phyloP scores from a whole-genome alignment of 768 basidiomycete species.

The Trametes meyenii region DNA sequence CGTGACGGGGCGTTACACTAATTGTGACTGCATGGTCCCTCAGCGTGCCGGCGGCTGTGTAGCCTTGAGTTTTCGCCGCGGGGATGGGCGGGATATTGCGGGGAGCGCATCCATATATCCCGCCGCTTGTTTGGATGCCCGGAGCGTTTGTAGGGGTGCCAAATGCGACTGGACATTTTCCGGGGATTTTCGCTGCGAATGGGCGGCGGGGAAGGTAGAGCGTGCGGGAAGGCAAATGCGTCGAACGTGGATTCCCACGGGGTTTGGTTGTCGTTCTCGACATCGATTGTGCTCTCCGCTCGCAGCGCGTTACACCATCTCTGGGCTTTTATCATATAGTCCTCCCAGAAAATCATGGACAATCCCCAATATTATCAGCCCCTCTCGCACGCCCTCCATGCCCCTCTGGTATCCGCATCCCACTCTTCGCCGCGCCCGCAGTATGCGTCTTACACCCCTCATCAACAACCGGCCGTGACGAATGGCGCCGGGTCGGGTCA shows the following conservation, averaged over 20 bases:
- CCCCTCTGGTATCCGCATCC: slow-evolving; percentile 42
- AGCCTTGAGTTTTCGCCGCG: slow-evolving; percentile 22
- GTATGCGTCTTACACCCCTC: slow-evolving; percentile 34
- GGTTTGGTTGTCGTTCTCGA: slow-evolving; percentile 30
- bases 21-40: slow-evolving; percentile 2
- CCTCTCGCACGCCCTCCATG: slow-evolving; percentile 76
- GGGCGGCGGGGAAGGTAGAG: slow-evolving; percentile 2
- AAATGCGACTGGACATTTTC: neutral
- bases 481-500: slow-evolving; percentile 29
- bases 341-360: slow-evolving; percentile 46
- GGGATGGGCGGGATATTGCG: neutral
- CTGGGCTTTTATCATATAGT: slow-evolving; percentile 26
- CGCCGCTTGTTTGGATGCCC: neutral
- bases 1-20: neutral
- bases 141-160: neutral
- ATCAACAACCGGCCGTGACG: slow-evolving; percentile 34
- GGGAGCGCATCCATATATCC: neutral
- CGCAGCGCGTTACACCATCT: slow-evolving; percentile 30
- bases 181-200: slow-evolving; percentile 1
- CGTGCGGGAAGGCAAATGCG: slow-evolving; percentile 19
- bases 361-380: slow-evolving; percentile 84
- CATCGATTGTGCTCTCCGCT: slow-evolving; percentile 30
- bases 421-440: slow-evolving; percentile 31
- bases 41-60: slow-evolving; percentile 23
- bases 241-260: slow-evolving; percentile 27